Evolutionary conservation across 2,329 filamentous ascomycete genomes (phyloP), one percentile per base, ranked within the genome.

Genomic region (Penicillium sp.): DNA sequence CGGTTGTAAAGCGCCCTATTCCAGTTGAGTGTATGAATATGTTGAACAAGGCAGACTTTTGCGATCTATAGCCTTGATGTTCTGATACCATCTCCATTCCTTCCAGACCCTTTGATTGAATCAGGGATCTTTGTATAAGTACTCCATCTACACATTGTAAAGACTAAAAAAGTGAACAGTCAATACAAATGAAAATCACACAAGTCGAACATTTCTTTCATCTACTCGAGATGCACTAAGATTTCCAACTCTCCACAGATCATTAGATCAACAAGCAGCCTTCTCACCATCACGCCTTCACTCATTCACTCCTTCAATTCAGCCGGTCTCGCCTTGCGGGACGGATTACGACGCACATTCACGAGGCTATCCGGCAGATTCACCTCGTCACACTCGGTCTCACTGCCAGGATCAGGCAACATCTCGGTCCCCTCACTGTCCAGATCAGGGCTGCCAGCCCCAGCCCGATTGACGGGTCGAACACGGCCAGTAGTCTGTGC

Each of bases 41-140:
- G 59, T 61, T 55, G 53, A 45, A 35, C 58, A 51, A 54, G 55
- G 43, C 47, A 31, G 45, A 53, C 47, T 56, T 22, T 38, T 42
- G 22, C 25, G 34, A 51, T 28, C 45, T 22, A 37, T 39, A 11
- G 25, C 52, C 61, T 53, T 67, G 52, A 10, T 57, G 39, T 43
- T 38, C 51, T 58, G 62, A 65, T 69, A 67, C 63, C 57, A 69
- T 69, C 66, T 69, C 67, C 67, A 69, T 69, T 69, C 67, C 41
- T 62, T 43, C 50, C 43, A 48, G 48, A 39, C 45, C 47, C 41
- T 25, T 48, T 35, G 42, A 31, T 41, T 43, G 8, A 6, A 8
- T 20, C 52, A 49, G 20, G 51, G 57, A 22, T 51, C 54, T 28
- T 38, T 72, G 67, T 71, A 69, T 67, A 55, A 66, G 49, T 68